phyloP scores from a whole-genome alignment of 306 rosid species.

The Senna tora region DNA sequence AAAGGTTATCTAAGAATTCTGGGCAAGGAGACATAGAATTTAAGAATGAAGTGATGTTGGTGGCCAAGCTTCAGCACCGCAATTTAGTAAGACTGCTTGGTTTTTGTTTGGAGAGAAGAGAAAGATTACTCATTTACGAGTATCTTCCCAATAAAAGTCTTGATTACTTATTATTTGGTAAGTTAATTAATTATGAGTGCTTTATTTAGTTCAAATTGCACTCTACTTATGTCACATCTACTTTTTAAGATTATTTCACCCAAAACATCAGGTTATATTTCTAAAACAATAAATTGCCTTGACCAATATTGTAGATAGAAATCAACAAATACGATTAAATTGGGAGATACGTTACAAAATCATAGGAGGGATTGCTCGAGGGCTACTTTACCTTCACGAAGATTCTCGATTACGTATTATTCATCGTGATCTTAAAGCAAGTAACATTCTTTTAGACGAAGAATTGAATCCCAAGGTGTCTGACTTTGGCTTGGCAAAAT shows the following conservation, averaged over 20 bases:
- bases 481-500: slow-evolving; percentile 57
- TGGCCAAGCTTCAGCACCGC: slow-evolving; percentile 45
- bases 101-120: slow-evolving; percentile 36
- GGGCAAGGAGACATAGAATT: slow-evolving; percentile 52
- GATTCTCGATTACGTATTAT: slow-evolving; percentile 45
- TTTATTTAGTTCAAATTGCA: background rate
- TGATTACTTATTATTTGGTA: slow-evolving; percentile 60
- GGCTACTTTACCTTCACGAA: too few species aligned
- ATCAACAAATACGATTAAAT: slow-evolving; percentile 25
- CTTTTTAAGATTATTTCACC: too few species aligned
- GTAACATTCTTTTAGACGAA: slow-evolving; percentile 50
- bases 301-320: slow-evolving; percentile 49
- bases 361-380: slow-evolving; percentile 45
- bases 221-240: too few species aligned
- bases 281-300: too few species aligned
- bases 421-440: slow-evolving; percentile 50
- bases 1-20: slow-evolving; percentile 38
- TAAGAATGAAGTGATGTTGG: slow-evolving; percentile 50
- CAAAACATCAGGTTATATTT: too few species aligned
- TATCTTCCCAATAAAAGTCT: slow-evolving; percentile 58
- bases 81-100: slow-evolving; percentile 46
- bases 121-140: slow-evolving; percentile 54
- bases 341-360: slow-evolving; percentile 50
- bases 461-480: slow-evolving; percentile 51
- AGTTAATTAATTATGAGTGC: background rate